These are phyloP conservation scores for Metarhizium robertsii DNA, from an alignment of 2,329 filamentous ascomycete species.

Conservation along the genomic window DNA sequence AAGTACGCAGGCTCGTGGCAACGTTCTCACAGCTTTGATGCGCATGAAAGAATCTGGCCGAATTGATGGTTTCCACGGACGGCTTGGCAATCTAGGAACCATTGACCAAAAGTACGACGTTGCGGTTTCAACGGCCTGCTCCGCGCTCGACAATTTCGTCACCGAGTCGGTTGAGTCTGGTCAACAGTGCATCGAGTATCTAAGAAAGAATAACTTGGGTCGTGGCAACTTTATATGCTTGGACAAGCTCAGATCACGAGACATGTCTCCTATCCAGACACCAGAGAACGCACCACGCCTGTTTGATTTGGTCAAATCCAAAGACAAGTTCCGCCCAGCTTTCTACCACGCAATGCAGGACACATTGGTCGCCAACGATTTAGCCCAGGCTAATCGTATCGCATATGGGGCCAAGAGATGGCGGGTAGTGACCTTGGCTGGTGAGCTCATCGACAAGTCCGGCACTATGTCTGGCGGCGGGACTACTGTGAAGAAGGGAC, in stretches of 20 bases:
- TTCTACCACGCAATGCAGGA: conserved; percentile 96
- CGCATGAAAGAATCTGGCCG: conserved; percentile 91
- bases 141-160: conserved; percentile 87
- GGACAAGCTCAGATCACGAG: conserved; percentile 71
- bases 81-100: conserved; percentile 84
- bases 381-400: conserved; percentile 94
- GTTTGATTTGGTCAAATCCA: conserved; percentile 85
- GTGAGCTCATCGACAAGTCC: conserved; percentile 93
- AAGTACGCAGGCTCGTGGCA: conserved; percentile 84
- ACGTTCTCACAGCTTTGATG: conserved; percentile 86
- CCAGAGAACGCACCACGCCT: conserved; percentile 87
- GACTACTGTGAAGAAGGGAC: conserved; percentile 76
- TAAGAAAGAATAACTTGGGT: conserved; percentile 94
- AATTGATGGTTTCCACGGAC: conserved; percentile 93
- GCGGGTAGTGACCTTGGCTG: conserved; percentile 92
- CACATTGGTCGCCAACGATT: conserved; percentile 83
- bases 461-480: conserved; percentile 99
- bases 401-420: conserved; percentile 89
- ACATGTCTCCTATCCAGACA: conserved; percentile 72
- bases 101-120: conserved; percentile 94
- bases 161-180: conserved; percentile 93
- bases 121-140: conserved; percentile 95
- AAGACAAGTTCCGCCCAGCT: conserved; percentile 77
- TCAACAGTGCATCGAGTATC: conserved; percentile 95
- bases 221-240: conserved; percentile 95